Conservation (phyloP, 2,329 filamentous ascomycete genomes). For the Beauveria asiatica region DNA sequence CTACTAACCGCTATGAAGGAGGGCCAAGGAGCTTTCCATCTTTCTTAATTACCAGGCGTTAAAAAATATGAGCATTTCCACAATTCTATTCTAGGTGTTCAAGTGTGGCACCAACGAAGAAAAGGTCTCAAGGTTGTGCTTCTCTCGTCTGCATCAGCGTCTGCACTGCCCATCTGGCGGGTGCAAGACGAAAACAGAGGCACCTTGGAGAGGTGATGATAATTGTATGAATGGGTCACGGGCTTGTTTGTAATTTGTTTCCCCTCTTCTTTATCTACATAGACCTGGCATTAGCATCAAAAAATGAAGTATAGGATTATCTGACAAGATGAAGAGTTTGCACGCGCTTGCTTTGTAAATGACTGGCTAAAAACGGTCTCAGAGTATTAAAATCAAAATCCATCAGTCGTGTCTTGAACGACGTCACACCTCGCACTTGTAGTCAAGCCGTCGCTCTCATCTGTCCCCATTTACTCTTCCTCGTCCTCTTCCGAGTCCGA, state of each 20-base stretch:
- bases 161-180: neutral
- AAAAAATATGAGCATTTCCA: neutral
- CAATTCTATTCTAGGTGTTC: neutral
- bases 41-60: slow-evolving; percentile 52
- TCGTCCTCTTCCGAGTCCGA: slow-evolving; percentile 30
- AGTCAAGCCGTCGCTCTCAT: neutral
- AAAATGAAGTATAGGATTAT: neutral
- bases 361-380: neutral
- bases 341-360: neutral
- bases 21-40: slow-evolving; percentile 94
- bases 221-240: slow-evolving; percentile 1
- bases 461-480: neutral
- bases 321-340: neutral
- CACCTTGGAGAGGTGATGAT: neutral
- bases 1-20: slow-evolving; percentile 83
- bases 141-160: neutral
- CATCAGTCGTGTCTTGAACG: neutral
- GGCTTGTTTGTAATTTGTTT: neutral
- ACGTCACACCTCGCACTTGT: neutral
- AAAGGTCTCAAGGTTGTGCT: neutral
- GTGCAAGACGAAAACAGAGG: neutral
- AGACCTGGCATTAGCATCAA: slow-evolving; percentile 7
- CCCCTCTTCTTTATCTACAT: neutral
- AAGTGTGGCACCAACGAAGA: neutral
- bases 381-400: neutral